Base-by-base conservation (phyloP, 768 basidiomycete species). In the Podaxis sp. region DNA sequence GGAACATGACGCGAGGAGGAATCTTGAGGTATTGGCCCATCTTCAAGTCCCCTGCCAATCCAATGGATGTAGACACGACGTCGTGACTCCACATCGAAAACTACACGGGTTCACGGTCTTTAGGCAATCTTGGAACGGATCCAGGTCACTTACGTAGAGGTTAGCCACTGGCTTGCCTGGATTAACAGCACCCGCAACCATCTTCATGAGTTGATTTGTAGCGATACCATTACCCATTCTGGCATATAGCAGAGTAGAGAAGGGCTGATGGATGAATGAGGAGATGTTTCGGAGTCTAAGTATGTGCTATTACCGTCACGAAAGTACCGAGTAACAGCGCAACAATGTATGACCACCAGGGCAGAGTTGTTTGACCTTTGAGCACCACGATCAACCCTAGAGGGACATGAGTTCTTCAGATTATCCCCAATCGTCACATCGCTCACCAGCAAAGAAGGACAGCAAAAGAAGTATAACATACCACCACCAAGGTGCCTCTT, bases 51-150 rank as follows among this genome's bases (percentile, higher is more conserved):
- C 76, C 75, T 1, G 85, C 83, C 11, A 87, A 76, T 36, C 67
- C 68, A 55, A 87, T 80, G 0, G 84, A 86, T 36, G 80, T 86
- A 15, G 77, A 73, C 40, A 88, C 76, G 52, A 85, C 81, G 65
- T 85, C 84, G 65, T 87, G 85, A 67, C 84, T 86, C 86, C 86
- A 87, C 84, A 86, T 87, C 0, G 84, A 81, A 73, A 87, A 87
- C 85, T 87, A 49, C 17, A 11, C 26, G 28, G 54, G 15, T 4
- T 7, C 19, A 30, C 15, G 24, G 26, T 51, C 12, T 24, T 24
- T 11, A 15, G 7, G 15, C 49, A 12, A 44, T 13, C 13, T 22
- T 5, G 26, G 26, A 51, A 51, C 33, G 33, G 49, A 17, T 24
- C 19, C 8, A 26, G 12, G 9, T 39, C 17, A 70, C 79, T 54